Evolutionary conservation across 1,139 yeast genomes (phyloP).

Genomic region (Saccharomyces hybrid): DNA sequence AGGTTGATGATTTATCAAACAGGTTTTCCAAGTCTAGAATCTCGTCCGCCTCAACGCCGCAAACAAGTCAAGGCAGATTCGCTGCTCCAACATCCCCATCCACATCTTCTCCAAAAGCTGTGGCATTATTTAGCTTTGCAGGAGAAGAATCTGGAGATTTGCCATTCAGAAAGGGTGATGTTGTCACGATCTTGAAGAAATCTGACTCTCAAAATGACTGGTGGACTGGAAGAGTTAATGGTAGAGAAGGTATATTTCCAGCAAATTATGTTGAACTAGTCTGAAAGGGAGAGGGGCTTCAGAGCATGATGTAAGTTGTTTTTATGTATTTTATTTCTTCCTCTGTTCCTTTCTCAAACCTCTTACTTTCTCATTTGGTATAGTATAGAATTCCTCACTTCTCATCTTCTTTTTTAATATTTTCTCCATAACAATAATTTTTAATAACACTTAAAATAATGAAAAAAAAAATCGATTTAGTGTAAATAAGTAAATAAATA

Average conservation of each 20-base stretch:
- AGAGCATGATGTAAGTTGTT: background rate
- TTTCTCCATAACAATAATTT: background rate
- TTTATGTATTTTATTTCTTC: background rate
- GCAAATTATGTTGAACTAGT: slow-evolving; percentile 91
- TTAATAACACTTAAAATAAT: background rate
- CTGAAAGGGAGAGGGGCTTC: slow-evolving; percentile 31
- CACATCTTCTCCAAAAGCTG: slow-evolving; percentile 63
- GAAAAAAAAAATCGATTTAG: background rate
- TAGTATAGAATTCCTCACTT: background rate
- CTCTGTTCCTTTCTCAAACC: too few species aligned
- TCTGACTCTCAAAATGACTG: slow-evolving; percentile 88
- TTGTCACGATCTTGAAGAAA: slow-evolving; percentile 38
- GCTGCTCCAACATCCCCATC: slow-evolving; percentile 37
- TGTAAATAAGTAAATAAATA: slow-evolving; percentile 49
- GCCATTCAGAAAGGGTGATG: slow-evolving; percentile 89
- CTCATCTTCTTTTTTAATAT: background rate
- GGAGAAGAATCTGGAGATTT: slow-evolving; percentile 70
- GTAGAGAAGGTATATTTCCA: slow-evolving; percentile 86
- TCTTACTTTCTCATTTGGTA: too few species aligned
- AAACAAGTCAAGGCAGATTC: slow-evolving; percentile 23
- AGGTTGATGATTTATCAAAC: slow-evolving; percentile 33
- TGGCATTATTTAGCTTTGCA: slow-evolving; percentile 79
- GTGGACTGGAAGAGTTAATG: slow-evolving; percentile 94
- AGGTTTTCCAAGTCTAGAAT: slow-evolving; percentile 29
- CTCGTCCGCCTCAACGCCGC: slow-evolving; percentile 23